A percentile compares a stretch with the other conserved stretches of the same genome.
Conservation (phyloP, 768 basidiomycete genomes). For the Mycena sanguinolenta region DNA sequence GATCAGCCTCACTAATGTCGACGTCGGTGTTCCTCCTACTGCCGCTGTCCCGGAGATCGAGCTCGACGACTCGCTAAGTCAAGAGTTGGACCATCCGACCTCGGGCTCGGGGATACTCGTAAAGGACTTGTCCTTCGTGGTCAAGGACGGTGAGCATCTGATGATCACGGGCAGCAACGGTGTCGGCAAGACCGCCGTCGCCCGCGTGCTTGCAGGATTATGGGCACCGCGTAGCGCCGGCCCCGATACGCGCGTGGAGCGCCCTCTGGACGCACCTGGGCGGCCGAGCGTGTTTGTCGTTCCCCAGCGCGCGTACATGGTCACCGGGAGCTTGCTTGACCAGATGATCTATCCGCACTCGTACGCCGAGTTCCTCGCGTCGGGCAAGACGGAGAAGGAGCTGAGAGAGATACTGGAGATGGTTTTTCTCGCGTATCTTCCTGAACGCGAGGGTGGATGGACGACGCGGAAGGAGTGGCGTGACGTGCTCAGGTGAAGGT, state of each 20-base stretch:
- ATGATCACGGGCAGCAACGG: slow-evolving; percentile 96
- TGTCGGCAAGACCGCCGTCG: slow-evolving; percentile 91
- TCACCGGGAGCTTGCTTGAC: slow-evolving; percentile 87
- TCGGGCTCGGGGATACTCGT: slow-evolving; percentile 69
- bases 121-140: slow-evolving; percentile 71
- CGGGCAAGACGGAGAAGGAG: slow-evolving; percentile 74
- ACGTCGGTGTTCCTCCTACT: slow-evolving; percentile 73
- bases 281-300: slow-evolving; percentile 81
- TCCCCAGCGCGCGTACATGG: slow-evolving; percentile 95
- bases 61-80: slow-evolving; percentile 32
- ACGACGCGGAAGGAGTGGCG: slow-evolving; percentile 94
- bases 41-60: slow-evolving; percentile 20
- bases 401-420: slow-evolving; percentile 83
- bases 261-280: slow-evolving; percentile 54
- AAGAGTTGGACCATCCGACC: slow-evolving; percentile 43
- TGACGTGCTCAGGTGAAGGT: slow-evolving; percentile 70
- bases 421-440: slow-evolving; percentile 88
- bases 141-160: slow-evolving; percentile 84
- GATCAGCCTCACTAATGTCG: slow-evolving; percentile 68
- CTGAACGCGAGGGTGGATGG: slow-evolving; percentile 91
- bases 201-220: slow-evolving; percentile 88
- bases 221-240: slow-evolving; percentile 78
- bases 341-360: slow-evolving; percentile 96
- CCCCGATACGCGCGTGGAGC: slow-evolving; percentile 45
- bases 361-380: slow-evolving; percentile 76